Conservation (phyloP, 345 rosid genomes). For the Geranium rotundifolium region DNA sequence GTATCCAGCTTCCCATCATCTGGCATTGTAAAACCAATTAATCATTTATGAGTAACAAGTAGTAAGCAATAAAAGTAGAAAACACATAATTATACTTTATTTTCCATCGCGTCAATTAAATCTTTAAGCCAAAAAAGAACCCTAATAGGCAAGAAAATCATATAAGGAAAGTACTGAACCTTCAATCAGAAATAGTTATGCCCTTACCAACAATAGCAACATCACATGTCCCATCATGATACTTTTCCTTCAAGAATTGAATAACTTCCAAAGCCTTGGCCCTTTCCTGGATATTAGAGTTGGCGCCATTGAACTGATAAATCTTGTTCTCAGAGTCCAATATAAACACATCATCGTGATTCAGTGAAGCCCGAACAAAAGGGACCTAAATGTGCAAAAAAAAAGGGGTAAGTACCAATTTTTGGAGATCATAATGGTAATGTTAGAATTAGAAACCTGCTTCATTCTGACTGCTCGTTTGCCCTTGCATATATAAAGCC, state of each 20-base stretch:
- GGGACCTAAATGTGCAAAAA: conserved; percentile 53
- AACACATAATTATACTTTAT: not conserved
- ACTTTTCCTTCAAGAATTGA: conserved; percentile 84
- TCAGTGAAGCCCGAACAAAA: conserved; percentile 84
- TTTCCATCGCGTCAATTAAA: not conserved
- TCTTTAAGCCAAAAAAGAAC: not conserved
- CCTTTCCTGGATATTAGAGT: conserved; percentile 96
- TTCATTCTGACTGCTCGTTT: conserved; percentile 83
- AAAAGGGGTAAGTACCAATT: conserved; percentile 13
- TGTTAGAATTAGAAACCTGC: conserved; percentile 44
- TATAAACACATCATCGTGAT: conserved; percentile 98
- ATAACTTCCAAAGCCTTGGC: conserved; percentile 94
- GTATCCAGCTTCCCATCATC: conserved; percentile 90
- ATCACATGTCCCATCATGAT: conserved; percentile 69
- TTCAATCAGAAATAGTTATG: conserved; percentile 5
- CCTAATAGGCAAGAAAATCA: not conserved
- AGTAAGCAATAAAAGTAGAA: not conserved
- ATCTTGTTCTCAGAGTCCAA: conserved; percentile 74
- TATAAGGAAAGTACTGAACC: not conserved
- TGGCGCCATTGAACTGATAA: conserved; percentile 95
- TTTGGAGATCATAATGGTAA: not conserved
- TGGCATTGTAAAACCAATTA: conserved; percentile 14
- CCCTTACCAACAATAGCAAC: conserved; percentile 82
- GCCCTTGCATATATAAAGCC: conserved; percentile 79
- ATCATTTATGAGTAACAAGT: not conserved